Conservation (phyloP, 305 asterid species). For the Fraxinus sp. region DNA sequence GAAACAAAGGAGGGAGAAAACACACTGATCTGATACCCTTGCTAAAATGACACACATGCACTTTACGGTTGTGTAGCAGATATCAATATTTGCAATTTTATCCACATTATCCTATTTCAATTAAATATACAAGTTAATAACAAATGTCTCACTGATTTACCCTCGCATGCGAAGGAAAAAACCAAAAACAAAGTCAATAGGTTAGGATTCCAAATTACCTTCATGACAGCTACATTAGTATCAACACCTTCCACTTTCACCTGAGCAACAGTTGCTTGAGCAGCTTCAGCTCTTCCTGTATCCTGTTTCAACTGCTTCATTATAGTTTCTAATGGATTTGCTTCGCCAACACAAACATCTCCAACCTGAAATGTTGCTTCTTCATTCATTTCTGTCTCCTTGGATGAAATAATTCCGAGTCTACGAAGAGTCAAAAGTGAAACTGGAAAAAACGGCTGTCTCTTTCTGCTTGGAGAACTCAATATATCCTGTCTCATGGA, state of each 20-base stretch:
- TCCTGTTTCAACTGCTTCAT: constrained; percentile 74
- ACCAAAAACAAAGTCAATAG: constrained; percentile 22
- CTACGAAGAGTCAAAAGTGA: constrained; percentile 60
- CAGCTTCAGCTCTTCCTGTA: constrained; percentile 87
- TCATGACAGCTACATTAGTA: constrained; percentile 79
- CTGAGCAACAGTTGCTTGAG: constrained; percentile 85
- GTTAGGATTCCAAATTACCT: constrained; percentile 44
- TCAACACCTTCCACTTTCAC: constrained; percentile 96
- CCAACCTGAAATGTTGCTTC: constrained; percentile 51
- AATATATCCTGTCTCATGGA: constrained; percentile 37
- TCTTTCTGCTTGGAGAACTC: constrained; percentile 57
- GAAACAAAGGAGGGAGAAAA: neutral
- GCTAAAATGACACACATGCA: neutral
- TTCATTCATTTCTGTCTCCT: constrained; percentile 41
- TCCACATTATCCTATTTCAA: constrained; percentile 15
- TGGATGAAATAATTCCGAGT: constrained; percentile 53
- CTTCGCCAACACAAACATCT: constrained; percentile 65
- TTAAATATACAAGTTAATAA: constrained; percentile 6
- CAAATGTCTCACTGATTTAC: constrained; percentile 5
- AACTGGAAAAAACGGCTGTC: constrained; percentile 44
- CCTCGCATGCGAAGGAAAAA: constrained; percentile 5
- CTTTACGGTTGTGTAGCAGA: constrained; percentile 5
- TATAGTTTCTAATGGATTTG: constrained; percentile 69
- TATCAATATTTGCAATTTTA: constrained; percentile 11
- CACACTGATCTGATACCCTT: neutral